A percentile compares a stretch with the other conserved stretches of the same genome.
phyloP scores from a whole-genome alignment of 192 early-diverging fungal species.

The Cetraspora pellucida region DNA sequence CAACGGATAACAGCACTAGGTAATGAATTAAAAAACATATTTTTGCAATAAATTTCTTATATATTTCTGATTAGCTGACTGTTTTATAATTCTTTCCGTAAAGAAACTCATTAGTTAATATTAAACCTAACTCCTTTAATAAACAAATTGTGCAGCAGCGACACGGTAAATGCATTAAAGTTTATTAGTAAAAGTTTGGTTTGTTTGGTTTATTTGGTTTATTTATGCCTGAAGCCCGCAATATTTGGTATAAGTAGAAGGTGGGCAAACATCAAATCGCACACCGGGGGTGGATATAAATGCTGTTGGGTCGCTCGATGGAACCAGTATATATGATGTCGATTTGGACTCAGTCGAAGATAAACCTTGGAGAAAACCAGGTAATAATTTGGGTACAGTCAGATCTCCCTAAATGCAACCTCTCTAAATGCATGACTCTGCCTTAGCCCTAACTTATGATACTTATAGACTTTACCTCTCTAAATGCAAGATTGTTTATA shows the following conservation, averaged over 20 bases:
- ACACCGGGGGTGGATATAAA: conserved; percentile 61
- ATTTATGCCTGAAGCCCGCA: neutral
- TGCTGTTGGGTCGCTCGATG: conserved; percentile 75
- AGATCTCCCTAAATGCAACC: no score
- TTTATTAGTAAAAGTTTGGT: neutral
- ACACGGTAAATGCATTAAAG: conserved; percentile 7
- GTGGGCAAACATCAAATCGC: conserved; percentile 37
- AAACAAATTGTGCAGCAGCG: conserved; percentile 9
- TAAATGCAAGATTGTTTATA: no score
- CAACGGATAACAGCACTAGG: conserved; percentile 36
- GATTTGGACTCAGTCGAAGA: conserved; percentile 93
- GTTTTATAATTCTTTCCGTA: neutral
- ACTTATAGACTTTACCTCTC: no score
- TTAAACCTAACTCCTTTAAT: conserved; percentile 39
- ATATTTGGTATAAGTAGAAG: conserved; percentile 39
- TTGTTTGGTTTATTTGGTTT: neutral
- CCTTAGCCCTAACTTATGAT: no score
- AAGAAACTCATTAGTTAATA: conserved; percentile 23
- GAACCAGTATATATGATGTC: conserved; percentile 82
- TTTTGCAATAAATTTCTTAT: neutral
- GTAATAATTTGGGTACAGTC: conserved; percentile 33
- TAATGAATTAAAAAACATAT: conserved; percentile 1
- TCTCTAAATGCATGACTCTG: no score
- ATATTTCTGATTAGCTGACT: neutral
- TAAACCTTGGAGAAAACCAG: conserved; percentile 94